Percentiles rank a stretch among this genome's conserved stretches.
phyloP scores from a whole-genome alignment of 176 grass and related monocot species.

The Aegilops umbellulata region DNA sequence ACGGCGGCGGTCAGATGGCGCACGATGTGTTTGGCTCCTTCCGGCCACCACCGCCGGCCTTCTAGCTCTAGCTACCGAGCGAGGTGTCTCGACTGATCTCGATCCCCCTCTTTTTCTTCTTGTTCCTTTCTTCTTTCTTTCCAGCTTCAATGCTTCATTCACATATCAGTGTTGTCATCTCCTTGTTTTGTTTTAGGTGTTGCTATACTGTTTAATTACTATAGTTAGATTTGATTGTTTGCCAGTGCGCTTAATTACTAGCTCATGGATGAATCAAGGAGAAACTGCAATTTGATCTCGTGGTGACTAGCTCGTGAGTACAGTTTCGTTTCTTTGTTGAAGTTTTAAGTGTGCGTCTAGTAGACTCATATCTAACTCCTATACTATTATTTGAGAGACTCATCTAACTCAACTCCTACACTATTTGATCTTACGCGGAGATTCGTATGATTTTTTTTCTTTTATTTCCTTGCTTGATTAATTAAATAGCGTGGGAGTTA shows the following conservation, averaged over 20 bases:
- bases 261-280: not conserved
- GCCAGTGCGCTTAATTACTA: not conserved
- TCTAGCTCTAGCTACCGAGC: constrained; percentile 18
- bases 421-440: too few relatives aligned
- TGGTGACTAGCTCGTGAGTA: not conserved
- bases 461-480: too few relatives aligned
- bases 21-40: constrained; percentile 62
- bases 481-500: too few relatives aligned
- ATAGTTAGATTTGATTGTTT: constrained; percentile 23
- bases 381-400: too few relatives aligned
- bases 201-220: constrained; percentile 28
- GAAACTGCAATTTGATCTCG: not conserved
- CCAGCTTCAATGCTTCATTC: too few relatives aligned
- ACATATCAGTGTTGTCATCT: not conserved
- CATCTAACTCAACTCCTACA: too few relatives aligned
- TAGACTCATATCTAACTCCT: too few relatives aligned
- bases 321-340: not conserved
- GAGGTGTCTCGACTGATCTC: not conserved
- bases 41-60: constrained; percentile 51
- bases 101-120: not conserved
- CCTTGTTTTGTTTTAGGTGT: not conserved
- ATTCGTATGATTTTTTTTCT: too few relatives aligned
- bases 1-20: constrained; percentile 52
- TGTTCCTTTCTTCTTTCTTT: not conserved
- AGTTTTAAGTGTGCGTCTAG: too few relatives aligned